Evolutionary conservation across 352 stramenopile species (phyloP), one percentile per base, ranked within the genome.

Genomic region (Globisporangium cylindrosporum): DNA sequence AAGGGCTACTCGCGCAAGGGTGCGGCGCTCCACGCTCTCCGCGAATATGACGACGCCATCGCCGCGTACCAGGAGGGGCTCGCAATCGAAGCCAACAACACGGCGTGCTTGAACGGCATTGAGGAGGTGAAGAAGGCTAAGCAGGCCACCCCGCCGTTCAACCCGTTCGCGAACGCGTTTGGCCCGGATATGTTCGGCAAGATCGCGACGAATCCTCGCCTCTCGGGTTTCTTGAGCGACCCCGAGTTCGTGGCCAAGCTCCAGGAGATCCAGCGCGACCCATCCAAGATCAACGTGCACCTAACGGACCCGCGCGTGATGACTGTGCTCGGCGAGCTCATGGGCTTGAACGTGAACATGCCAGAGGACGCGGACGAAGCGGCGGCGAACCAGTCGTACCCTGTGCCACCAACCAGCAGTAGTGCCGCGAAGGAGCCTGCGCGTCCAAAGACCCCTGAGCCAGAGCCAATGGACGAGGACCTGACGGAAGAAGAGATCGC

Each of bases 1-100:
- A 99, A 99, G 80, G 98, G 96, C 46, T 99, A 99, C 81, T 94
- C 89, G 27, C 90, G 98, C 71, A 99, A 99, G 82, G 98, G 97
- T 57, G 97, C 97, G 18, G 98, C 98, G 18, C 84, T 99, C 38
- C 97, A 99, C 82, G 75, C 93, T n/a, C 78, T 99, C 8, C 73
- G 75, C 18, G 75, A 86, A 62, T 97, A 96, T 66, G 86, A 96
- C 32, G 89, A 97, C 12, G 91, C 94, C 36, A 72, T 94, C 10
- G 71, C 79, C 41, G 89, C 92, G 25, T 98, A 97, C 73, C 74
- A 94, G 29, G 77, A 90, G 15, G 94, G 90, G 38, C 80, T 99
- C 4, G 76, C 82, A 48, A 86, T 98, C 58, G 98, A 98, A 66
- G 90, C 95, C 0, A 72, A 70, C 59, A 98, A 99, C 76, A 86